These are phyloP conservation scores for Podospora australis DNA, from an alignment of 495 filamentous ascomycete species.

Conservation along the genomic window DNA sequence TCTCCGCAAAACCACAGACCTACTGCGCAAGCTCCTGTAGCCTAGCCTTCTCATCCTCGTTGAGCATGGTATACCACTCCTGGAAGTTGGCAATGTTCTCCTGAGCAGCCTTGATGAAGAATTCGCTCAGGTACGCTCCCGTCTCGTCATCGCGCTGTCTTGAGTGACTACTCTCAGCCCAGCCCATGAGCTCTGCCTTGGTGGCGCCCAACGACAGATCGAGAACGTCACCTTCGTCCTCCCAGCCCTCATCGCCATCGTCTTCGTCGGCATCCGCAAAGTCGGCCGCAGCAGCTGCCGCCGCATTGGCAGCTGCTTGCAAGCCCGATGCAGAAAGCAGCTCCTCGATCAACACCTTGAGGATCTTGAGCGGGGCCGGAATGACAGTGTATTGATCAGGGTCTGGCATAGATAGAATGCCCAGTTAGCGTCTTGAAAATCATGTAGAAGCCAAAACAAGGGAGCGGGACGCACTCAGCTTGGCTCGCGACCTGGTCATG, in stretches of 20 bases:
- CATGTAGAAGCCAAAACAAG: not conserved
- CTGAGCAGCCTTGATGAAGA: conserved; percentile 64
- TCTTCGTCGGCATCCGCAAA: conserved; percentile 51
- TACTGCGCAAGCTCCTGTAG: conserved; percentile 42
- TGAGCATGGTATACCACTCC: conserved; percentile 63
- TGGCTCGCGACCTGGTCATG: conserved; percentile 84
- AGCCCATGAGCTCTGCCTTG: conserved; percentile 74
- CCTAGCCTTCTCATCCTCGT: conserved; percentile 67
- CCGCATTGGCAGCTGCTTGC: conserved; percentile 35
- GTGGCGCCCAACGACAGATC: conserved; percentile 63
- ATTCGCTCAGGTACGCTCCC: conserved; percentile 71
- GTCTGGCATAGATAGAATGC: no score
- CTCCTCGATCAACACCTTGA: conserved; percentile 93
- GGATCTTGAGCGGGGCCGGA: conserved; percentile 81
- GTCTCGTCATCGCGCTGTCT: conserved; percentile 87
- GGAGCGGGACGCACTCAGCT: conserved; percentile 52
- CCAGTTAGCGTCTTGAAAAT: conserved; percentile 1
- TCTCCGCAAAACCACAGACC: not conserved
- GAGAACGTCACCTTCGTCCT: conserved; percentile 66
- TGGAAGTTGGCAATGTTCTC: conserved; percentile 67
- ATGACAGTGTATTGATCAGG: conserved; percentile 89
- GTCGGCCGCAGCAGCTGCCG: conserved; percentile 49
- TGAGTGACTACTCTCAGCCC: conserved; percentile 50
- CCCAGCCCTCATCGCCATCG: conserved; percentile 76
- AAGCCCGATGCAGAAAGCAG: conserved; percentile 56